phyloP scores from a whole-genome alignment of 225 moss, liverwort and hornwort genomes.

The Physcomitrellopsis africana region DNA sequence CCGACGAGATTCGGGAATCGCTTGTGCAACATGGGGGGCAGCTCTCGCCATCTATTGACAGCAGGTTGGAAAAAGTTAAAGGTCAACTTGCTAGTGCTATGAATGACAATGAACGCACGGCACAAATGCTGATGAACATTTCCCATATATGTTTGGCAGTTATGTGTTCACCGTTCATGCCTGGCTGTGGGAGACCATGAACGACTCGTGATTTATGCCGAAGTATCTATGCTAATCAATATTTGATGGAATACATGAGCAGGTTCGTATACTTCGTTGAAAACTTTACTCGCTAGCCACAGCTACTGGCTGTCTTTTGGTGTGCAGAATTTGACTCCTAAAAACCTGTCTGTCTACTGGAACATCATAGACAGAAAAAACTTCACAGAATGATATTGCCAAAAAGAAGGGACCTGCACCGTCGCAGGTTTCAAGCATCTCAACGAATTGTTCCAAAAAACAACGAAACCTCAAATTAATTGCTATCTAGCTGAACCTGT shows the following conservation, averaged over 20 bases:
- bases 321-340: conserved; percentile 23
- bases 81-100: neutral
- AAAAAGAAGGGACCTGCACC: neutral
- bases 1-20: conserved; percentile 97
- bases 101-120: conserved; percentile 10
- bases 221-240: conserved; percentile 10
- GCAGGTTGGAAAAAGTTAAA: conserved; percentile 23
- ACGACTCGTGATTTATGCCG: conserved; percentile 2
- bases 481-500: neutral
- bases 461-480: neutral
- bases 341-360: conserved; percentile 20
- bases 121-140: neutral
- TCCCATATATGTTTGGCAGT: conserved; percentile 1
- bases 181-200: conserved; percentile 13
- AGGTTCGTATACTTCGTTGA: neutral
- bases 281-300: neutral
- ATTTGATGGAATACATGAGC: neutral
- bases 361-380: neutral
- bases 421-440: conserved; percentile 2
- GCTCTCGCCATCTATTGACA: conserved; percentile 84
- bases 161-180: neutral
- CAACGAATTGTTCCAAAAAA: conserved; percentile 9
- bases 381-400: neutral
- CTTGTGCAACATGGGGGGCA: conserved; percentile 98
- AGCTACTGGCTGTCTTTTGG: neutral